A percentile compares a stretch with the other conserved stretches of the same genome.
Conservation (phyloP, 805 yeast species). For the Yarrowia hollandica region DNA sequence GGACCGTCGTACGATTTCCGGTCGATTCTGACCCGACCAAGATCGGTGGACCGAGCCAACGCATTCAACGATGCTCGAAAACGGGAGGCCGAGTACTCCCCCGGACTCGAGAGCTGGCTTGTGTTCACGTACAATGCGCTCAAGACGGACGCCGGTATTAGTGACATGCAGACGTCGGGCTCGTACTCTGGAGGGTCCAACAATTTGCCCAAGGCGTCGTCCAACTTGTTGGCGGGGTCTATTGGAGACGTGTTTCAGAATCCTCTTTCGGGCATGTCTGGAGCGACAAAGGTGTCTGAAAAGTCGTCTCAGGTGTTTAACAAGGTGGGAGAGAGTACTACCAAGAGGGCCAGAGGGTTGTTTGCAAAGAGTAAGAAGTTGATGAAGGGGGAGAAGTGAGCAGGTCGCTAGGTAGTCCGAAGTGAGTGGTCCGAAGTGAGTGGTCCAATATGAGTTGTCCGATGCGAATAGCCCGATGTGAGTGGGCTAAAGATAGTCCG, state of each 20-base stretch:
- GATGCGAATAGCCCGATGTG: no score
- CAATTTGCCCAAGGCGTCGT: slow-evolving; percentile 32
- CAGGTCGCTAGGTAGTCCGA: no score
- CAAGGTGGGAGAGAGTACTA: slow-evolving; percentile 41
- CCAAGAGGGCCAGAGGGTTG: slow-evolving; percentile 40
- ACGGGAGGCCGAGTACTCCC: slow-evolving; percentile 40
- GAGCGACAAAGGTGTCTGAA: slow-evolving; percentile 23
- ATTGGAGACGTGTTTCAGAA: slow-evolving; percentile 32
- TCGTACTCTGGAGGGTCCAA: slow-evolving; percentile 29
- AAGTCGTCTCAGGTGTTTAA: slow-evolving; percentile 32
- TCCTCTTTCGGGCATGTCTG: slow-evolving; percentile 31
- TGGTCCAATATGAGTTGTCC: no score
- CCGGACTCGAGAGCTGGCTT: slow-evolving; percentile 43
- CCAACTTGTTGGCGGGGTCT: slow-evolving; percentile 8
- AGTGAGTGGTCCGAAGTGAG: no score
- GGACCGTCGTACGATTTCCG: slow-evolving; percentile 38
- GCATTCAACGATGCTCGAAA: slow-evolving; percentile 38
- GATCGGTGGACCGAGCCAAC: slow-evolving; percentile 37
- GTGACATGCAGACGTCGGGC: slow-evolving; percentile 33
- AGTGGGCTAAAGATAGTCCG: no score
- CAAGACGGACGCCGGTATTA: slow-evolving; percentile 11
- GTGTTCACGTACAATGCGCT: slow-evolving; percentile 28
- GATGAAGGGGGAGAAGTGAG: slow-evolving; percentile 28
- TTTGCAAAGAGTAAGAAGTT: slow-evolving; percentile 41
- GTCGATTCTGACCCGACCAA: slow-evolving; percentile 37